These are phyloP conservation scores for Gossypium australe DNA, from an alignment of 345 rosid species.

Conservation along the genomic window DNA sequence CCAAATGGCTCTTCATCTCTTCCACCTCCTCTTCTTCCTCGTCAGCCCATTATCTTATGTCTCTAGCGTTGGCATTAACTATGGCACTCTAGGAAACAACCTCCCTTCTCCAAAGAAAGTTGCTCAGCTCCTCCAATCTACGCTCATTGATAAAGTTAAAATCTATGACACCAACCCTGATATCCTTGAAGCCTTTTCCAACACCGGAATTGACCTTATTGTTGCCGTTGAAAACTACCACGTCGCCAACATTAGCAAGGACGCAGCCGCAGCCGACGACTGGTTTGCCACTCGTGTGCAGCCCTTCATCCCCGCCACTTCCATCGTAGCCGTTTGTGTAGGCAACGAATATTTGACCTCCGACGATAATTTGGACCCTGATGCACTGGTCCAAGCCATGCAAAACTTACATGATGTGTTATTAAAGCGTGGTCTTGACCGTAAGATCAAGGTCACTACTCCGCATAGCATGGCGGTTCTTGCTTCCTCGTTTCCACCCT, in stretches of 20 bases:
- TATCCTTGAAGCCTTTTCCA: slow-evolving; percentile 55
- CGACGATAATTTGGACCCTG: slow-evolving; percentile 36
- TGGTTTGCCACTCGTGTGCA: slow-evolving; percentile 47
- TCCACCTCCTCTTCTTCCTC: slow-evolving; percentile 10
- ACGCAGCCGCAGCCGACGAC: slow-evolving; percentile 38
- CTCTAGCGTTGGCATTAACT: slow-evolving; percentile 49
- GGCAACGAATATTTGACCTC: slow-evolving; percentile 58
- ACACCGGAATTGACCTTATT: slow-evolving; percentile 59
- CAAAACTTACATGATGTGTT: slow-evolving; percentile 49
- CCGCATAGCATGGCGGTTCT: slow-evolving; percentile 66
- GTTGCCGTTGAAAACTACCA: slow-evolving; percentile 52
- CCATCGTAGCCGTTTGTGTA: slow-evolving; percentile 44
- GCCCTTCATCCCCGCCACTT: slow-evolving; percentile 58
- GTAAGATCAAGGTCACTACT: slow-evolving; percentile 57
- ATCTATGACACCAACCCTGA: slow-evolving; percentile 65
- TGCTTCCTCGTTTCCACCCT: slow-evolving; percentile 58
- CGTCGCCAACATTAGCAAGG: slow-evolving; percentile 42
- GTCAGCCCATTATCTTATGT: slow-evolving; percentile 2
- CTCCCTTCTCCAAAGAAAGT: slow-evolving; percentile 58
- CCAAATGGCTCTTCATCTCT: not conserved
- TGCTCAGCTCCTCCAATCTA: slow-evolving; percentile 61
- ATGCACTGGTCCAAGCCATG: slow-evolving; percentile 46
- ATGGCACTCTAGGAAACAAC: slow-evolving; percentile 62
- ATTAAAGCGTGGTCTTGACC: slow-evolving; percentile 44
- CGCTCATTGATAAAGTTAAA: slow-evolving; percentile 57